Conservation (phyloP, 202 grass and related monocot genomes). For the Panicum virgatum region DNA sequence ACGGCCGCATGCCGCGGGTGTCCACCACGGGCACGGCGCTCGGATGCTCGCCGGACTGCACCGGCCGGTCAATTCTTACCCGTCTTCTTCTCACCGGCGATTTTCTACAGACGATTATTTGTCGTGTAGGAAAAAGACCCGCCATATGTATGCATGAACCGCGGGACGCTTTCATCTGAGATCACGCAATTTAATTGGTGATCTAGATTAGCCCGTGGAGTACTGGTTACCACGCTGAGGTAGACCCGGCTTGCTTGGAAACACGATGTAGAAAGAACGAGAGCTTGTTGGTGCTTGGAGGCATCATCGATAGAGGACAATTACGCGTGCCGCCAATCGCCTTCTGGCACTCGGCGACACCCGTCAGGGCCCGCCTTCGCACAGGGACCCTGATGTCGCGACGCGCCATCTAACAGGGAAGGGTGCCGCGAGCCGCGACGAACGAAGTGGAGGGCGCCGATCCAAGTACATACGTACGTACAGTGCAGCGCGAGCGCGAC, state of each 20-base stretch:
- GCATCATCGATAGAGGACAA: not conserved
- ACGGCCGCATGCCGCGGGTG: no score
- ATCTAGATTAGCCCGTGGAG: not conserved
- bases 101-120: not conserved
- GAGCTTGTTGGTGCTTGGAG: not conserved
- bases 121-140: not conserved
- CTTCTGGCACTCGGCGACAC: not conserved
- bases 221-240: not conserved
- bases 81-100: not conserved
- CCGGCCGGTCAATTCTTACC: conserved; percentile 8
- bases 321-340: not conserved
- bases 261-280: not conserved
- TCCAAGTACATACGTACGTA: not conserved
- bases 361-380: not conserved
- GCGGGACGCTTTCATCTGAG: not conserved
- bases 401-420: not conserved
- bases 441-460: not conserved
- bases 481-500: not conserved
- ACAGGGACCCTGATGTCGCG: not conserved
- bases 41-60: not conserved
- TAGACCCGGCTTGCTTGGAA: not conserved
- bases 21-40: not conserved
- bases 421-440: not conserved
- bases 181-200: not conserved
- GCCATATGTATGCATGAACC: not conserved